phyloP scores from a whole-genome alignment of 495 filamentous ascomycete genomes.

The Letharia columbiana region DNA sequence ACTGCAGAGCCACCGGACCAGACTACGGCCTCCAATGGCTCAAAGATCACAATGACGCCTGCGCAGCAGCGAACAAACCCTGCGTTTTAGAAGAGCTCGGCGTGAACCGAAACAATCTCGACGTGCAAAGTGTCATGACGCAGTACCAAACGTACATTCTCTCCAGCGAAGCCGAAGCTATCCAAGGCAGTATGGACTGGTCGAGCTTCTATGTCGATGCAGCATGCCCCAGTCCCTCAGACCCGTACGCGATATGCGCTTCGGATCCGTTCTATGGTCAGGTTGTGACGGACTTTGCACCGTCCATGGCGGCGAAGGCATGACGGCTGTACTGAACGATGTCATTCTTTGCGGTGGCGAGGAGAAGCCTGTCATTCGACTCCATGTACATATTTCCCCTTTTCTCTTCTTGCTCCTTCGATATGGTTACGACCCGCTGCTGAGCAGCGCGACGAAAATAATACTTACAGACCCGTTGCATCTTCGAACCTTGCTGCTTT shows the following conservation, averaged over 20 bases:
- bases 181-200: slow-evolving; percentile 1
- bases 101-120: slow-evolving; percentile 32
- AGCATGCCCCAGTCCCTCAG: neutral
- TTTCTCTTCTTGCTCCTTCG: no score
- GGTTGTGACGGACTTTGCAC: neutral
- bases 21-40: slow-evolving; percentile 49
- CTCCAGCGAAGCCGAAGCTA: neutral
- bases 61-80: slow-evolving; percentile 49
- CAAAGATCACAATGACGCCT: slow-evolving; percentile 47
- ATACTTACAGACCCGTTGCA: no score
- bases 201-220: neutral
- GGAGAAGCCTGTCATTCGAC: no score
- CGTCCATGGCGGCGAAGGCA: neutral
- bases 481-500: no score
- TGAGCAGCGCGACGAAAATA: no score
- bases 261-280: neutral
- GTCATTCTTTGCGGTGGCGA: no score
- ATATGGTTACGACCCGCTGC: no score
- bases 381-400: no score
- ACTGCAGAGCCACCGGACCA: slow-evolving; percentile 29
- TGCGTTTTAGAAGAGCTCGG: slow-evolving; percentile 63
- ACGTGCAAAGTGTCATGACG: neutral
- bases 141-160: neutral
- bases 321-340: neutral
- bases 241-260: neutral